phyloP scores from a whole-genome alignment of 2,329 filamentous ascomycete genomes.

The Gremmenia infestans region DNA sequence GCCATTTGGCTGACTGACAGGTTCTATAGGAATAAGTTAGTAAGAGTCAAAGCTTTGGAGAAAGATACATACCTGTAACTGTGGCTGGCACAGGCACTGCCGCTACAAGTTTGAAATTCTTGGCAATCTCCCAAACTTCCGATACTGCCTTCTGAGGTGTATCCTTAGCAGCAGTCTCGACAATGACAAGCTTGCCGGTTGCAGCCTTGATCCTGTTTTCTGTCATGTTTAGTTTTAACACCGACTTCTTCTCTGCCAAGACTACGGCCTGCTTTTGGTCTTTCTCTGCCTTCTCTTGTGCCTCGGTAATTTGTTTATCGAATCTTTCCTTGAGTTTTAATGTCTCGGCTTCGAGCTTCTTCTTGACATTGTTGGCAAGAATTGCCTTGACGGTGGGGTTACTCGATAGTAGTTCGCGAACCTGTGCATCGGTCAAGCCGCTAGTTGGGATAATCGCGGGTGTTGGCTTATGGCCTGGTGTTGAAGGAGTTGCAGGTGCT shows the following conservation, averaged over 20 bases:
- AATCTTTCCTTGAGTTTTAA: conserved; percentile 52
- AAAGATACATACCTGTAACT: conserved; percentile 7
- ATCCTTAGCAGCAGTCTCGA: conserved; percentile 76
- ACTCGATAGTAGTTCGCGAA: conserved; percentile 51
- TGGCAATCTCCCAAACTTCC: conserved; percentile 83
- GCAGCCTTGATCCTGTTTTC: conserved; percentile 63
- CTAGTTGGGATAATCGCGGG: conserved; percentile 20
- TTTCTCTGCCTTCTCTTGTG: conserved; percentile 40
- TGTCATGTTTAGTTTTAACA: conserved; percentile 71
- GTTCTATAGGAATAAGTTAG: conserved; percentile 10
- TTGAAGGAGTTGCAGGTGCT: conserved; percentile 18
- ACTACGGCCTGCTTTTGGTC: conserved; percentile 52
- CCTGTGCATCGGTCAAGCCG: conserved; percentile 49
- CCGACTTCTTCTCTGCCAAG: conserved; percentile 70
- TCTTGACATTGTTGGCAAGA: conserved; percentile 59
- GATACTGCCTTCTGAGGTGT: conserved; percentile 78
- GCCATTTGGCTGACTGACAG: conserved; percentile 19
- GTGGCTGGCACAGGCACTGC: conserved; percentile 14
- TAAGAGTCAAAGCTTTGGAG: neutral
- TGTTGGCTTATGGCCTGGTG: conserved; percentile 18
- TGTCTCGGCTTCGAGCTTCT: conserved; percentile 63
- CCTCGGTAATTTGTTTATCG: conserved; percentile 47
- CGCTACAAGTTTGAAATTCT: conserved; percentile 52
- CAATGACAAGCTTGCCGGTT: conserved; percentile 68
- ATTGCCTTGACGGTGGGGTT: conserved; percentile 53